Conservation (phyloP, 257 asterid species). For the Lantana camara region DNA sequence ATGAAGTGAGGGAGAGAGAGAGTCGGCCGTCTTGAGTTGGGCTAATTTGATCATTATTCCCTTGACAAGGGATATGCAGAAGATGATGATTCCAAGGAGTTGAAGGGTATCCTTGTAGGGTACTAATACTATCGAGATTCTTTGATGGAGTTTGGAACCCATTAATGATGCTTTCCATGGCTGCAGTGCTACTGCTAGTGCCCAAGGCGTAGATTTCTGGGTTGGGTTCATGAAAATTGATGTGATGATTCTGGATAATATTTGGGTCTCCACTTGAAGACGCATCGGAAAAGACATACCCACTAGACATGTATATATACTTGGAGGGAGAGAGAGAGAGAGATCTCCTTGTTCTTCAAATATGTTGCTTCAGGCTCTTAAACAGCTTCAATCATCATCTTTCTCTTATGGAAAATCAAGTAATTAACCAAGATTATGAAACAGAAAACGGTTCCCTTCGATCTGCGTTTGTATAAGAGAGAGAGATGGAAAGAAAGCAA, state of each 20-base stretch:
- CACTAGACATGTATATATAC: slow-evolving; percentile 24
- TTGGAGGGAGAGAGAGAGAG: neutral
- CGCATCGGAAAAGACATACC: slow-evolving; percentile 49
- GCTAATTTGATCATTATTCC: slow-evolving; percentile 42
- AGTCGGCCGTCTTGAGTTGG: slow-evolving; percentile 89
- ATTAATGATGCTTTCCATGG: slow-evolving; percentile 56
- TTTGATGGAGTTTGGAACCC: slow-evolving; percentile 46
- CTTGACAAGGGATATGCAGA: slow-evolving; percentile 60
- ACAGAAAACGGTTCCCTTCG: no score
- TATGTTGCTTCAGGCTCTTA: neutral
- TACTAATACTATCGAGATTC: slow-evolving; percentile 22
- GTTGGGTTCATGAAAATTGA: slow-evolving; percentile 21
- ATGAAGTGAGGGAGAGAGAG: slow-evolving; percentile 70
- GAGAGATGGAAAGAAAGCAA: neutral
- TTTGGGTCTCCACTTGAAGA: slow-evolving; percentile 34
- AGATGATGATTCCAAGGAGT: slow-evolving; percentile 34
- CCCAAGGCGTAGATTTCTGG: slow-evolving; percentile 64
- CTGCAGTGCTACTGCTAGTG: slow-evolving; percentile 22
- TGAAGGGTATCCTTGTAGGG: no score
- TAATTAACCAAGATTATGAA: neutral
- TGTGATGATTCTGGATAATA: slow-evolving; percentile 25
- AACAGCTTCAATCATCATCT: no score
- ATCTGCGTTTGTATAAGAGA: no score
- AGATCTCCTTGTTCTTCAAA: no score
- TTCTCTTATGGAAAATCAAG: slow-evolving; percentile 23